Base-by-base conservation (phyloP, 441 rosid species). In the Melastoma candidum region DNA sequence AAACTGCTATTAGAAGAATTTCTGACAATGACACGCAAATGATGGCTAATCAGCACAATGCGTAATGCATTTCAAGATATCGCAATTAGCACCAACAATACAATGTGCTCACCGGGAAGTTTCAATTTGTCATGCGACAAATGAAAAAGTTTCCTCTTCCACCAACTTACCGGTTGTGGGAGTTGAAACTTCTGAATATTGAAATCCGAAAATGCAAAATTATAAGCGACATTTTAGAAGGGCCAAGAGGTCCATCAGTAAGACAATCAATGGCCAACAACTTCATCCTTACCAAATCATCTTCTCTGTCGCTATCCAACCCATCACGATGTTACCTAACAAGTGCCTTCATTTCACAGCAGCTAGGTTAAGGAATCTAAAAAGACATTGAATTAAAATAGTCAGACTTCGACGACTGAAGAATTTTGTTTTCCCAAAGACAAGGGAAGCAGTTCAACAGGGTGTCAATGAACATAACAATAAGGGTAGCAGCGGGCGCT, bases 271-370 rank as follows among this genome's bases (percentile, higher is more conserved):
- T 9, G 41, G 8, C 6, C 41, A 45, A 13, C 6, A 53, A 46
- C 58, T 49, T 67, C 26, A 54, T 47, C 26, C 54, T 13, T 70
- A 83, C 95, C 83, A 83, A 68, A 63, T 80, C 90, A 13, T 76
- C 73, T 29, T 79, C 83, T 12, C 79, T 88, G 12, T 71, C 80
- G 26, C 48, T 54, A 46, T 60, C 64, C 49, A 60, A 51, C 44
- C 71, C 80, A 51, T 56, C 75, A 50, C 63, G 68, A 22, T 70
- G 72, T 69, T 69, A 77, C 65, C 63, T 82, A 51, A 65, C 73
- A n/a, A 90, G 96, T 51, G 83, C 71, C 56, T 75, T 88, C 52
- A 95, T 66, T 77, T 74, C 29, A 83, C 92, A 58, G 76, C 92
- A 58, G 76, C 89, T 14, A 83, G 22, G 22, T 74, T 60, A 85